phyloP scores from a whole-genome alignment of 805 yeast species.

The Ogataea naganishii region DNA sequence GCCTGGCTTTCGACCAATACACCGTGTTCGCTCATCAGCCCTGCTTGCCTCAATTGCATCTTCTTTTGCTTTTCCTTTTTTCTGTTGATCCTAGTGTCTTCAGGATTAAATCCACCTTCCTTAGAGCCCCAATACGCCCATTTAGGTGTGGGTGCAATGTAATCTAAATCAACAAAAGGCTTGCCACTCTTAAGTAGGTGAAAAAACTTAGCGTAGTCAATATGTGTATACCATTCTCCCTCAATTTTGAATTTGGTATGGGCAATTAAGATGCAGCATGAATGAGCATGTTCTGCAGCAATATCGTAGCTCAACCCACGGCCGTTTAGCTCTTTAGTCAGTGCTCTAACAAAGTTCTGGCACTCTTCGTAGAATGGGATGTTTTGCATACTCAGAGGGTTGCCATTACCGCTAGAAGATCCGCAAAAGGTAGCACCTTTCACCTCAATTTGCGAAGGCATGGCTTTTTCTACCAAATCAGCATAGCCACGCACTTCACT shows the following conservation, averaged over 20 bases:
- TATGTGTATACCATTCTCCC: constrained; percentile 82
- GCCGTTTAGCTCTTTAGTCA: constrained; percentile 50
- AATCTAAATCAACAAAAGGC: constrained; percentile 72
- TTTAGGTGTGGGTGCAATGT: constrained; percentile 69
- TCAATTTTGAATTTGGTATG: constrained; percentile 60
- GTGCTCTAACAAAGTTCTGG: constrained; percentile 56
- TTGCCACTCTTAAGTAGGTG: constrained; percentile 56
- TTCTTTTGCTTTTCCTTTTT: constrained; percentile 51
- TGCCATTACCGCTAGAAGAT: constrained; percentile 72
- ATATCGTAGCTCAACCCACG: constrained; percentile 70
- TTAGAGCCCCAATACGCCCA: constrained; percentile 90
- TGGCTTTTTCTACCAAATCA: constrained; percentile 72
- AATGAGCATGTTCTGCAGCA: constrained; percentile 94
- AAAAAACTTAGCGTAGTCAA: constrained; percentile 72
- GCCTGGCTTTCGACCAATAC: too few relatives aligned
- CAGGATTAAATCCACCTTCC: constrained; percentile 86
- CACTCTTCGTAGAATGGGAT: constrained; percentile 94
- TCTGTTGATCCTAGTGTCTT: constrained; percentile 59
- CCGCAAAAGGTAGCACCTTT: constrained; percentile 97
- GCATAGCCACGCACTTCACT: constrained; percentile 74
- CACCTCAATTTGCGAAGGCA: constrained; percentile 83
- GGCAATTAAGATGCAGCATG: constrained; percentile 85
- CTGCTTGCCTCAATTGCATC: constrained; percentile 21
- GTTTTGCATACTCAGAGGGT: constrained; percentile 89
- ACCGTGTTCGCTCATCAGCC: constrained; percentile 1